Base-by-base conservation (phyloP, 345 rosid genomes). In the Ceriops decandra region DNA sequence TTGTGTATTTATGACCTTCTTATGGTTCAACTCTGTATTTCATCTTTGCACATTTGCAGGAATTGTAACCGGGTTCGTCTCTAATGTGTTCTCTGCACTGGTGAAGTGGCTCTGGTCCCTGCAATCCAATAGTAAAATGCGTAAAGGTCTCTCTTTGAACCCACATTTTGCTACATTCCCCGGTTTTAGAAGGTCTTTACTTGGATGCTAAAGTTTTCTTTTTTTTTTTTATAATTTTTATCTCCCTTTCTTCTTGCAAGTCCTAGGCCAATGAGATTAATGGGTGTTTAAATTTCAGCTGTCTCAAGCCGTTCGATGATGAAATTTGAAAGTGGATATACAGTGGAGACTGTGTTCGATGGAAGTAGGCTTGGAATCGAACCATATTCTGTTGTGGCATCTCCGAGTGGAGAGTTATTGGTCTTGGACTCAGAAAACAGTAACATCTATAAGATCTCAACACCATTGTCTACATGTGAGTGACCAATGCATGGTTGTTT, bases 281-380 rank as follows among this genome's bases (percentile, higher is more conserved):
- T 57, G 63, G 53, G 78, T 62, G 24, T 36, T 59, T 31, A 5
- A 32, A 10, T 72, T 59, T 49, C 68, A 62, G 67, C 68, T 71
- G 72, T 56, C 28, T 57, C 79, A 31, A 67, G 75, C 65, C 79
- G 75, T 66, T 76, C 79, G 17, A 71, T 61, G 79, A 47, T 76
- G 68, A 76, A 76, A 71, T 76, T 76, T 66, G 79, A 76, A 42
- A 60, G 68, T 66, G 79, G 79, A 22, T 76, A 76, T 66, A 47
- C 72, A 27, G 79, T 76, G 31, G 79, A 71, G 75, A 76, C 79
- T 10, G 79, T 76, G 72, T 76, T 76, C 60, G 79, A 76, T 71
- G 79, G 79, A 57, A 76, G 75, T 28, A 71, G 71, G 68, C 68
- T 66, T 61, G 79, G 79, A 35, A 71, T 76, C 57, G 75, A 76